Conservation (phyloP, 441 rosid species). For the Capsella rubella region DNA sequence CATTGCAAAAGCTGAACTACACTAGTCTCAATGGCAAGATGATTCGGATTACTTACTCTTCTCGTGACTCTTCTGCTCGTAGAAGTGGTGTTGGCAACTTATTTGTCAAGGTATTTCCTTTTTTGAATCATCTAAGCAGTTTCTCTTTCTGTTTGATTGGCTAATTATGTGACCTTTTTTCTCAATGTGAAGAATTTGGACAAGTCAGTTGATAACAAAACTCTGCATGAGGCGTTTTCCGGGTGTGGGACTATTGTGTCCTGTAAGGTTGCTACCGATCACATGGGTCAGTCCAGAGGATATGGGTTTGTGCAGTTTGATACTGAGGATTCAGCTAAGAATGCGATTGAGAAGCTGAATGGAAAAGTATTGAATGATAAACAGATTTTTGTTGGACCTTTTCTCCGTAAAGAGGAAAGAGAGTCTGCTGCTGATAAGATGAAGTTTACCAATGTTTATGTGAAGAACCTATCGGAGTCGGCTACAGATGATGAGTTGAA, state of each 20-base stretch:
- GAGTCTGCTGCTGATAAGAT: slow-evolving; percentile 49
- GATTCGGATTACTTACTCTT: slow-evolving; percentile 62
- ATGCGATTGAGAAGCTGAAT: slow-evolving; percentile 56
- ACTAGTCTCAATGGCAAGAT: slow-evolving; percentile 55
- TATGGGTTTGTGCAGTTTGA: slow-evolving; percentile 64
- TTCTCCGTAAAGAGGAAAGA: slow-evolving; percentile 56
- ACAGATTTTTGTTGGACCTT: slow-evolving; percentile 59
- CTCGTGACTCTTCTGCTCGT: slow-evolving; percentile 62
- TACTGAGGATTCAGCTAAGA: slow-evolving; percentile 55
- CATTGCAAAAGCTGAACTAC: slow-evolving; percentile 52
- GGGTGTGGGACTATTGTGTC: slow-evolving; percentile 56
- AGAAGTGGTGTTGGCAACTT: slow-evolving; percentile 66
- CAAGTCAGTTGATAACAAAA: slow-evolving; percentile 63
- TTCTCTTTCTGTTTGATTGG: neutral
- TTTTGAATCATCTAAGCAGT: neutral
- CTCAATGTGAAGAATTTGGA: slow-evolving; percentile 55
- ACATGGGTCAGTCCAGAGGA: slow-evolving; percentile 56
- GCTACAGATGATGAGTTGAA: slow-evolving; percentile 53
- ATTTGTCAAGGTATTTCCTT: slow-evolving; percentile 58
- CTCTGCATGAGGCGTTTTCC: slow-evolving; percentile 58
- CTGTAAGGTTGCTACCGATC: slow-evolving; percentile 59
- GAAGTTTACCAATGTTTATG: slow-evolving; percentile 57
- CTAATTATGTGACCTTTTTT: slow-evolving; percentile 16
- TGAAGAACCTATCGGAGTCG: slow-evolving; percentile 55
- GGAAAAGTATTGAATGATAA: slow-evolving; percentile 54